Conservation (phyloP, 208 protist genomes). For the Leishmania tarentolae region DNA sequence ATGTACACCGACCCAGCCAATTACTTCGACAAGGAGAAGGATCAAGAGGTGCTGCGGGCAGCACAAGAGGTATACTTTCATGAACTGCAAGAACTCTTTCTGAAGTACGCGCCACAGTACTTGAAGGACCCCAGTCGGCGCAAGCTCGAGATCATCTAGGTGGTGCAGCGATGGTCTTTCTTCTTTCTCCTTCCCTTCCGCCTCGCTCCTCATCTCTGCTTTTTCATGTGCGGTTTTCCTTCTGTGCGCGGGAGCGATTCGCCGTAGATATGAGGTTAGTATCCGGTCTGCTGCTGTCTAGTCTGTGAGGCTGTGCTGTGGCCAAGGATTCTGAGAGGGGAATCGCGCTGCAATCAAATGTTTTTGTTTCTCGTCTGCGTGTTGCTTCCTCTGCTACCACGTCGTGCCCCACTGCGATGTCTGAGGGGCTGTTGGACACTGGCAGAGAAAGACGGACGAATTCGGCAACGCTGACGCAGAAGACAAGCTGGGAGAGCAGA, state of each 20-base stretch:
- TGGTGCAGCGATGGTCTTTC: neutral
- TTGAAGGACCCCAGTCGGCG: constrained; percentile 31
- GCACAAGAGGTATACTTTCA: constrained; percentile 42
- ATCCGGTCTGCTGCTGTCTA: neutral
- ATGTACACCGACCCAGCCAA: constrained; percentile 36
- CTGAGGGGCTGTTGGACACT: neutral
- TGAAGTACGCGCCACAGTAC: constrained; percentile 45
- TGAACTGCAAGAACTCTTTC: constrained; percentile 44
- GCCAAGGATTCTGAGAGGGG: neutral
- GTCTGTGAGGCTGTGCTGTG: neutral
- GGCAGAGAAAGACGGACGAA: neutral
- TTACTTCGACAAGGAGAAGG: constrained; percentile 34
- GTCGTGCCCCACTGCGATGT: neutral
- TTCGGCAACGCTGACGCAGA: neutral
- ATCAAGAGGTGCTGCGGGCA: constrained; percentile 30
- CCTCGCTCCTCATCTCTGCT: too few species aligned
- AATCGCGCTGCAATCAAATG: neutral
- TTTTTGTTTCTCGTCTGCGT: neutral
- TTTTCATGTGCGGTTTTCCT: constrained; percentile 1
- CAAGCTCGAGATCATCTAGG: constrained; percentile 27
- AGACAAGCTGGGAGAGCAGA: neutral
- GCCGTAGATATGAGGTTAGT: neutral
- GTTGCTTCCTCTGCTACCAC: neutral
- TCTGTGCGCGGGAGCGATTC: neutral
- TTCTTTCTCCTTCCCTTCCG: neutral